Evolutionary conservation across 495 filamentous ascomycete genomes (phyloP).

Genomic region (Cladorrhinum samala): DNA sequence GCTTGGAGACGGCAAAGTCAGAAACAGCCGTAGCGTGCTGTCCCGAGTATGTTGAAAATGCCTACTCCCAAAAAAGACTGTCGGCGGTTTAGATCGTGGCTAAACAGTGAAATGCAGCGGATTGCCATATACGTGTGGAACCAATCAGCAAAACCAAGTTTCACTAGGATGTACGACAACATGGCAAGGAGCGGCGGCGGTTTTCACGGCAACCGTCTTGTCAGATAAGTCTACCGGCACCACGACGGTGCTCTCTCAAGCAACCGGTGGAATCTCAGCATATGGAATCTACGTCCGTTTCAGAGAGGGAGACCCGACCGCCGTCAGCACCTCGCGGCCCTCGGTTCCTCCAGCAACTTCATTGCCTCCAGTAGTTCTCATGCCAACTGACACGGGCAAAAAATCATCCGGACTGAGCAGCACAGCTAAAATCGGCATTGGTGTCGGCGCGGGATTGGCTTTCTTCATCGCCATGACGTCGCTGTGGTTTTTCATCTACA

Average conservation of each 20-base stretch:
- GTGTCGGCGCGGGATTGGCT: constrained; percentile 21
- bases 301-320: constrained; percentile 7
- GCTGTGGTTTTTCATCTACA: constrained; percentile 18
- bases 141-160: constrained; percentile 2
- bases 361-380: background rate
- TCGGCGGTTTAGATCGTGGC: constrained; percentile 1
- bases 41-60: constrained; percentile 21
- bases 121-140: constrained; percentile 19
- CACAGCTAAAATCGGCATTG: constrained; percentile 23
- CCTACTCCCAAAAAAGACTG: background rate
- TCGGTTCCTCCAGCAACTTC: background rate
- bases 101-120: constrained; percentile 2
- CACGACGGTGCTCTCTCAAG: constrained; percentile 9
- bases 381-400: background rate
- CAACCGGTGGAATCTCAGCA: constrained; percentile 18
- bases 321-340: background rate
- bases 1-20: constrained; percentile 6
- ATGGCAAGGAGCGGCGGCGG: constrained; percentile 5
- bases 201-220: constrained; percentile 15
- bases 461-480: constrained; percentile 11
- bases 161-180: constrained; percentile 22
- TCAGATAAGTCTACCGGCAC: constrained; percentile 9
- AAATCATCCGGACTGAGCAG: constrained; percentile 16
- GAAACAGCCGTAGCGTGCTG: constrained; percentile 27
- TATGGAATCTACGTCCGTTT: constrained; percentile 26